Evolutionary conservation across 441 rosid genomes (phyloP), one percentile per base, ranked within the genome.

Genomic region (Bocquillonia castaneifolia): DNA sequence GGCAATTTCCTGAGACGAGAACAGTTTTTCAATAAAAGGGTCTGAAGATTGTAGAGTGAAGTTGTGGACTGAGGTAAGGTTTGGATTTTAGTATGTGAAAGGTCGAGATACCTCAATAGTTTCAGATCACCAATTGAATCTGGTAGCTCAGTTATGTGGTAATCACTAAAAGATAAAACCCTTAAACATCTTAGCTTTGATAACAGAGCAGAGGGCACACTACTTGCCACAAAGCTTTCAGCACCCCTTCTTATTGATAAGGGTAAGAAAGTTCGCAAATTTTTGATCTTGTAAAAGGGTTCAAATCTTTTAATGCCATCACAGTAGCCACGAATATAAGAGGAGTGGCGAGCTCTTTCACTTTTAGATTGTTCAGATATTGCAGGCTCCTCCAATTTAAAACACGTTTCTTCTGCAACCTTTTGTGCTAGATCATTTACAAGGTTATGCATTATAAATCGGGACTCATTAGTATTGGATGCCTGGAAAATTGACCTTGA

Each of bases 401-500:
- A 50, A 62, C 57, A 68, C 22, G 31, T 37, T 23, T 69, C 64
- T 47, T 61, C 47, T 0, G 73, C 55, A 12, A 74, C 64, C 26
- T 45, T 64, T 29, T 68, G 48, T 1, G 81, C 76, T n/a, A 71
- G 62, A n/a, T 74, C 74, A 48, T 65, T 55, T 10, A 74, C 62
- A 32, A 74, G 73, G 48, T 66, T 56, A 51, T 79, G 79, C 79
- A 78, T 78, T 32, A 68, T 32, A n/a, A 5, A 54, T 31, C 39
- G 20, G 22, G 59, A 55, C 17, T 55, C 22, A 17, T 14, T 17
- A 8, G 22, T 55, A 17, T 17, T 32, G 28, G 59, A 55, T 55
- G 36, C 22, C 45, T 72, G 76, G 42, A 78, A 75, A 51, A 75
- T 68, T 15, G 79, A 78, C 42, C 74, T 68, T n/a, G 52, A 55